phyloP scores from a whole-genome alignment of 805 yeast species.

The Suhomyces faveliae region DNA sequence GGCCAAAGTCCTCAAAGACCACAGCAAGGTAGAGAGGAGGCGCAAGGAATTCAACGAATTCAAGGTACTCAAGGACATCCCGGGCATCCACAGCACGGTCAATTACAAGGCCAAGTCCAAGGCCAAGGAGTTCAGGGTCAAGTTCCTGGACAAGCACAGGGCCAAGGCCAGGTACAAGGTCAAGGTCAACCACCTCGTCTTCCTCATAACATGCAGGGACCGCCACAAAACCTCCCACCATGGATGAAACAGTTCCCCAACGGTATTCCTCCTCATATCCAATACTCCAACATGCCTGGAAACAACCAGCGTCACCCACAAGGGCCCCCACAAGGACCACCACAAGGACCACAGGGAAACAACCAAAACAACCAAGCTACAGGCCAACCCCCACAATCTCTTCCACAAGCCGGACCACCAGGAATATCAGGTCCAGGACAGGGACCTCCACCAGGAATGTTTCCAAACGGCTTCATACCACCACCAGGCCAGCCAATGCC shows the following conservation, averaged over 20 bases:
- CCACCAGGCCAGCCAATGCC: slow-evolving; percentile 14
- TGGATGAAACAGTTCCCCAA: slow-evolving; percentile 22
- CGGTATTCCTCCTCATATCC: slow-evolving; percentile 13
- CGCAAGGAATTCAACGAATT: background rate
- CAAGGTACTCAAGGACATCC: background rate
- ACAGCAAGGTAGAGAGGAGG: background rate
- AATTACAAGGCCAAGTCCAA: slow-evolving; percentile 14
- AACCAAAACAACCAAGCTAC: too few species aligned
- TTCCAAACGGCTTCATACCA: slow-evolving; percentile 30
- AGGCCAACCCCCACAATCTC: slow-evolving; percentile 6
- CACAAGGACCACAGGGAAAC: background rate
- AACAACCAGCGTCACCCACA: background rate
- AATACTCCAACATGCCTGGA: slow-evolving; percentile 7
- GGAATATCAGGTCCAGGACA: background rate
- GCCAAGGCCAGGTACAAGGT: background rate
- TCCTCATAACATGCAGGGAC: slow-evolving; percentile 1
- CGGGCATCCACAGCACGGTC: slow-evolving; percentile 15
- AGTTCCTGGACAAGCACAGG: slow-evolving; percentile 2
- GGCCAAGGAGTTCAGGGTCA: slow-evolving; percentile 9
- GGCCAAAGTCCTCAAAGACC: background rate
- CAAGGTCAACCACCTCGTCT: background rate
- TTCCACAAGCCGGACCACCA: background rate
- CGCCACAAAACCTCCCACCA: slow-evolving; percentile 19
- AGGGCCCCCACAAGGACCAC: background rate
- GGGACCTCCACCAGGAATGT: slow-evolving; percentile 33